Percentiles rank a stretch among this genome's conserved stretches.
phyloP scores from a whole-genome alignment of 208 protist species.

The Leishmania mexicana region DNA sequence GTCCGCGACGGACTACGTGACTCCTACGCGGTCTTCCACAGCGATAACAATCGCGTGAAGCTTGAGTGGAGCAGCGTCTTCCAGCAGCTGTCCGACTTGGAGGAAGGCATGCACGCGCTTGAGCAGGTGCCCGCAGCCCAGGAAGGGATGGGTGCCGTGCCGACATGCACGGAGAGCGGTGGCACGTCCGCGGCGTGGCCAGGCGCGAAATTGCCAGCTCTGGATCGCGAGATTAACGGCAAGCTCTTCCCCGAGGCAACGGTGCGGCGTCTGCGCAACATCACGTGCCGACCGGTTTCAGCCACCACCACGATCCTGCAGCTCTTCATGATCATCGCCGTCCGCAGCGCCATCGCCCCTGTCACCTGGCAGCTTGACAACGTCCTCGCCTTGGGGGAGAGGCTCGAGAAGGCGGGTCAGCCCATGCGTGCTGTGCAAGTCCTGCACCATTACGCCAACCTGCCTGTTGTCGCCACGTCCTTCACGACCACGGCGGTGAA shows the following conservation, averaged over 20 bases:
- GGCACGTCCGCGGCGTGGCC: not conserved
- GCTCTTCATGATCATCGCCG: slow-evolving; percentile 68
- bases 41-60: slow-evolving; percentile 67
- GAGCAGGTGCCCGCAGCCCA: slow-evolving; percentile 40
- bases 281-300: slow-evolving; percentile 66
- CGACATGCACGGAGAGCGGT: slow-evolving; percentile 1
- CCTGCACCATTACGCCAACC: slow-evolving; percentile 58
- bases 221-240: slow-evolving; percentile 29
- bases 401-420: slow-evolving; percentile 66
- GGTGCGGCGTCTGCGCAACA: slow-evolving; percentile 71
- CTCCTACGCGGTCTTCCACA: slow-evolving; percentile 77
- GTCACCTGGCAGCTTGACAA: slow-evolving; percentile 78
- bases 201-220: slow-evolving; percentile 16
- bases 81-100: slow-evolving; percentile 83
- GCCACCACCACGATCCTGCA: slow-evolving; percentile 63
- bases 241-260: slow-evolving; percentile 49
- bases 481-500: slow-evolving; percentile 21
- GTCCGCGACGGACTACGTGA: slow-evolving; percentile 61
- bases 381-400: slow-evolving; percentile 72
- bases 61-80: slow-evolving; percentile 81
- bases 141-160: slow-evolving; percentile 6
- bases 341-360: slow-evolving; percentile 72
- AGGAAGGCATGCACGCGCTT: slow-evolving; percentile 81
- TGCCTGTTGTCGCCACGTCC: slow-evolving; percentile 20
- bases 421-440: slow-evolving; percentile 63